Conservation (phyloP, 208 protist species). For the Acanthamoeba lenticulata region DNA sequence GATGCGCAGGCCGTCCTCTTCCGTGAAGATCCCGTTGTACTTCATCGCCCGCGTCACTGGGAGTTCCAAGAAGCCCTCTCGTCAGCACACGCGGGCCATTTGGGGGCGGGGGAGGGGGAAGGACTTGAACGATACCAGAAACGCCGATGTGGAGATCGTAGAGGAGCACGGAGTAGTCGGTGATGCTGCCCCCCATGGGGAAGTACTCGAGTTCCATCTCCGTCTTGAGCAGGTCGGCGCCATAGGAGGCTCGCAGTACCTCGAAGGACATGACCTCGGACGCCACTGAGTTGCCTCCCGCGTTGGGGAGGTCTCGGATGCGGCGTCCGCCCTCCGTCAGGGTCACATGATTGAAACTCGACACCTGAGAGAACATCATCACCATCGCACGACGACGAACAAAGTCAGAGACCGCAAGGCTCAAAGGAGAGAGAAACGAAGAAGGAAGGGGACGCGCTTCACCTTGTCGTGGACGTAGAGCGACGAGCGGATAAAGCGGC, state of each 20-base stretch:
- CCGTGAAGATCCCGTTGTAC: conserved; percentile 37
- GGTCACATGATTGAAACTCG: not conserved
- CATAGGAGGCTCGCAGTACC: not conserved
- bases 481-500: not conserved
- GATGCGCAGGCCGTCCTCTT: conserved; percentile 41
- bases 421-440: not conserved
- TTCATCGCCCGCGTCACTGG: conserved; percentile 47
- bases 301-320: conserved; percentile 26
- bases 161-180: conserved; percentile 47
- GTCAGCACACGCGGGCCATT: no score
- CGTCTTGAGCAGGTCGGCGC: conserved; percentile 24
- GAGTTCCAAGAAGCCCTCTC: not conserved
- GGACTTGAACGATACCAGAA: not conserved
- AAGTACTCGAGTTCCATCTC: conserved; percentile 65
- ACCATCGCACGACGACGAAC: no score
- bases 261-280: conserved; percentile 53
- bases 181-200: conserved; percentile 56
- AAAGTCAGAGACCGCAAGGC: no score
- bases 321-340: conserved; percentile 28
- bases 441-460: not conserved
- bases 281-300: conserved; percentile 52
- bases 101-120: not conserved
- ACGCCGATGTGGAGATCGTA: conserved; percentile 57
- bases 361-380: not conserved
- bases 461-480: conserved; percentile 39